Base-by-base conservation (phyloP, 345 rosid genomes). In the Cardamine chenopodiifolia region DNA sequence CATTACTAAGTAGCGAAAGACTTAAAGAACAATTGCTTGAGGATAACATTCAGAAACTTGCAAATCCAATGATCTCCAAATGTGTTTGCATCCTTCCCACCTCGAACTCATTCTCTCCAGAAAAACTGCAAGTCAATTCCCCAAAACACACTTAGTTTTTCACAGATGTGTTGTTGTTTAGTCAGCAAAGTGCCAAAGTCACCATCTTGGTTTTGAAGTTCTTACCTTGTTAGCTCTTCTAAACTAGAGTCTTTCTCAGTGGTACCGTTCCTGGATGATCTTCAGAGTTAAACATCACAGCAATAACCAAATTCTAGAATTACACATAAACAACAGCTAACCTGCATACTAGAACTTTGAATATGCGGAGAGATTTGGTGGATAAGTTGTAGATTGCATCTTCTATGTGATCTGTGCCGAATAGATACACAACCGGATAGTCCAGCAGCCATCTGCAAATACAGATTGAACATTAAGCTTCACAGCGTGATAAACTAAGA, bases 371-470 rank as follows among this genome's bases (percentile, higher is more conserved):
- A 61, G 87, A 83, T 82, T 90, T 90, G 71, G 95, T 90, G 23
- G 97, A 88, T 55, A 95, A 90, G 78, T 95, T 95, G 76, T 83
- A 85, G 40, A 90, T 84, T 55, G 97, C 97, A 32, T 86, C 91
- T 72, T 81, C 85, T 73, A 90, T 90, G 57, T 85, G 89, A 72
- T 89, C 91, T 81, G 84, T 91, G 83, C 88, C 54, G 66, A 95
- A 95, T 83, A 95, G 77, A 82, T 95, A 95, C 71, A 95, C 89
- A 1, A 90, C 88, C 15, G 97, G 97, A 80, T 95, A 91, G 67
- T 90, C 96, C 73, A 95, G 89, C 66, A 95, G 89, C 99, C 99
- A 95, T 67, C 96, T 95, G 53, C 52, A 66, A 87, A 40, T 59
- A 65, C 47, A 74, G 31, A 77, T 58, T 22, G 72, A 75, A 71